Evolutionary conservation across 164 flowering plant species (phyloP).

Genomic region (Vitis cinerea): DNA sequence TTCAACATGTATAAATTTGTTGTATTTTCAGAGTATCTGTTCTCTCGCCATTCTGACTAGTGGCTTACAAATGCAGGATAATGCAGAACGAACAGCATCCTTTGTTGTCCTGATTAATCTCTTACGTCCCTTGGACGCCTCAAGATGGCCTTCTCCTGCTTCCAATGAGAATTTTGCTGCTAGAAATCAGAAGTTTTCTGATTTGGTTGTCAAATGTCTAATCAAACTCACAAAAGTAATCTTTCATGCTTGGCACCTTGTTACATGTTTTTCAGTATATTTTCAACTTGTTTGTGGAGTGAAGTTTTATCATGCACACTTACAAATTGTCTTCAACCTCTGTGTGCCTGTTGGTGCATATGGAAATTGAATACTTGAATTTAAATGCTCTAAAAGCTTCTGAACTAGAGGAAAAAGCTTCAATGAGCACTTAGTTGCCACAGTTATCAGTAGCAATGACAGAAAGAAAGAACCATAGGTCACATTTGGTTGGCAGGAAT

Average conservation of each 20-base stretch:
- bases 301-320: not conserved
- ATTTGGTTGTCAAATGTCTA: slow-evolving; percentile 92
- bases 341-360: no score
- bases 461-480: no score
- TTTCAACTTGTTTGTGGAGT: not conserved
- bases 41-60: slow-evolving; percentile 7
- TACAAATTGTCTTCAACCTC: not conserved
- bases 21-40: not conserved
- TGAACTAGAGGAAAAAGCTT: no score
- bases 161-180: slow-evolving; percentile 59
- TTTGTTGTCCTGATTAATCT: slow-evolving; percentile 92
- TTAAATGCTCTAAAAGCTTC: no score
- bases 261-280: not conserved
- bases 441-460: no score
- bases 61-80: slow-evolving; percentile 63
- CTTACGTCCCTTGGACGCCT: slow-evolving; percentile 86
- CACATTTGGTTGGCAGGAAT: no score
- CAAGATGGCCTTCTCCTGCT: slow-evolving; percentile 91
- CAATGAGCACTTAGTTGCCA: no score
- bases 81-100: slow-evolving; percentile 95
- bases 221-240: slow-evolving; percentile 91
- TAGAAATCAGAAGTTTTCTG: slow-evolving; percentile 93
- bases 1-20: not conserved
- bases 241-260: not conserved
- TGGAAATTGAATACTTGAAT: no score